These are phyloP conservation scores for Flueggea neowawraea DNA, from an alignment of 441 rosid species.

Conservation along the genomic window DNA sequence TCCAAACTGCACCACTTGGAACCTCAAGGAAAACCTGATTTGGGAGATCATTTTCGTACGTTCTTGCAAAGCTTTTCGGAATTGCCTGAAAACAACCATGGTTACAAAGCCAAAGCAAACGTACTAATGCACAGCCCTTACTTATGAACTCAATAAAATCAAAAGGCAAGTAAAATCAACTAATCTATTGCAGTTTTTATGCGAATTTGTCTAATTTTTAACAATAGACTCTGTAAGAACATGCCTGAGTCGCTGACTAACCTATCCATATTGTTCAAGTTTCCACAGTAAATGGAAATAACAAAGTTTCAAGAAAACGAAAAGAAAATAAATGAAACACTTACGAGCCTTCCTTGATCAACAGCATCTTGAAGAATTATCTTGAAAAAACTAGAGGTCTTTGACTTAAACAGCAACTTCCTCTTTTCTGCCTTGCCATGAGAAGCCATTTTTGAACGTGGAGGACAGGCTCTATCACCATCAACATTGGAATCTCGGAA, in stretches of 20 bases:
- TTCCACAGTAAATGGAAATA: background rate
- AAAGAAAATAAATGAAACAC: background rate
- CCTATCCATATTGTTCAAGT: background rate
- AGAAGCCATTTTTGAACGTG: background rate
- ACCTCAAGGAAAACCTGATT: background rate
- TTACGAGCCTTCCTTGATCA: background rate
- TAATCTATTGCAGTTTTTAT: too few species aligned
- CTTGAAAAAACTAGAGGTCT: background rate
- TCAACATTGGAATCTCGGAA: too few species aligned
- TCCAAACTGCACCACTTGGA: constrained; percentile 19
- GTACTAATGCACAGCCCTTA: too few species aligned
- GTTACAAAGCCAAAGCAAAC: background rate
- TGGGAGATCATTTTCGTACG: constrained; percentile 1
- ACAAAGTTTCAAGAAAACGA: background rate
- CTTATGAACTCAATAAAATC: too few species aligned
- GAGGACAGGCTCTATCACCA: too few species aligned
- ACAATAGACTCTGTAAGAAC: too few species aligned
- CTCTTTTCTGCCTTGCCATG: too few species aligned
- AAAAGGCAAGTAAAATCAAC: too few species aligned
- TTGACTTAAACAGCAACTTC: background rate
- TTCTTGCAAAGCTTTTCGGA: constrained; percentile 10
- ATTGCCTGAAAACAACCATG: background rate
- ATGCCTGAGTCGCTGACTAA: background rate
- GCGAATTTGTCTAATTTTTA: too few species aligned
- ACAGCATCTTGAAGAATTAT: background rate